These are phyloP conservation scores for Fulvia fulva DNA, from an alignment of 2,329 filamentous ascomycete species.

Conservation along the genomic window DNA sequence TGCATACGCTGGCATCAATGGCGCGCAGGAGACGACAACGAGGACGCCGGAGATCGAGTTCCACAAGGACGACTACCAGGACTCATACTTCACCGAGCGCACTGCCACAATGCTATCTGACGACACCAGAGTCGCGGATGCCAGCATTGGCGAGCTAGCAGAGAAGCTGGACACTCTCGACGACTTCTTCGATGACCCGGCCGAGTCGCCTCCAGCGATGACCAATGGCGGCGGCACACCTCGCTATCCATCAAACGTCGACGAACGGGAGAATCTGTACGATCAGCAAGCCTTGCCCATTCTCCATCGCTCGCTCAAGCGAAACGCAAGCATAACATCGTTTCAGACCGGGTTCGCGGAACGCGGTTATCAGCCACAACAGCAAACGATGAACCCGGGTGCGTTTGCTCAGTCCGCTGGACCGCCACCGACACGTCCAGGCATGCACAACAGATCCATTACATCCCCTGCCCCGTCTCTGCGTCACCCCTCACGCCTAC, in stretches of 20 bases:
- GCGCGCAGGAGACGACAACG: slow-evolving; percentile 51
- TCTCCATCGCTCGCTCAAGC: slow-evolving; percentile 70
- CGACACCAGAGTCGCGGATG: slow-evolving; percentile 62
- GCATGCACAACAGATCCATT: slow-evolving; percentile 74
- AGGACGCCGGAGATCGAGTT: slow-evolving; percentile 88
- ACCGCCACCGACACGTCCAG: slow-evolving; percentile 50
- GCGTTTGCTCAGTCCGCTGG: slow-evolving; percentile 41
- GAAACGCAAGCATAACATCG: slow-evolving; percentile 67
- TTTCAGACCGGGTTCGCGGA: slow-evolving; percentile 90
- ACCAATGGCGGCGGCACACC: slow-evolving; percentile 13
- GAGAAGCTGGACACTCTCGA: slow-evolving; percentile 53
- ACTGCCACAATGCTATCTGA: slow-evolving; percentile 93
- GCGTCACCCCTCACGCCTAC: slow-evolving; percentile 44
- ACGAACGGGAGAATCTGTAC: slow-evolving; percentile 74
- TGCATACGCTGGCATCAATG: slow-evolving; percentile 35
- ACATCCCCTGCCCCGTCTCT: slow-evolving; percentile 67
- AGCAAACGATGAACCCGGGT: slow-evolving; percentile 55
- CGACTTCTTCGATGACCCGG: slow-evolving; percentile 50
- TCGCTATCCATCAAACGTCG: slow-evolving; percentile 16
- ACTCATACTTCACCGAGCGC: slow-evolving; percentile 68
- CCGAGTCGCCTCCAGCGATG: slow-evolving; percentile 14
- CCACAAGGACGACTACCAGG: slow-evolving; percentile 80
- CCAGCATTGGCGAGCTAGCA: slow-evolving; percentile 77
- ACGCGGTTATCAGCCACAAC: slow-evolving; percentile 50
- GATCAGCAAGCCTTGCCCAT: slow-evolving; percentile 92